A percentile compares a stretch with the other conserved stretches of the same genome.
Evolutionary conservation across 805 yeast genomes (phyloP).

Genomic region (Isabelozyma pseudorhagii): DNA sequence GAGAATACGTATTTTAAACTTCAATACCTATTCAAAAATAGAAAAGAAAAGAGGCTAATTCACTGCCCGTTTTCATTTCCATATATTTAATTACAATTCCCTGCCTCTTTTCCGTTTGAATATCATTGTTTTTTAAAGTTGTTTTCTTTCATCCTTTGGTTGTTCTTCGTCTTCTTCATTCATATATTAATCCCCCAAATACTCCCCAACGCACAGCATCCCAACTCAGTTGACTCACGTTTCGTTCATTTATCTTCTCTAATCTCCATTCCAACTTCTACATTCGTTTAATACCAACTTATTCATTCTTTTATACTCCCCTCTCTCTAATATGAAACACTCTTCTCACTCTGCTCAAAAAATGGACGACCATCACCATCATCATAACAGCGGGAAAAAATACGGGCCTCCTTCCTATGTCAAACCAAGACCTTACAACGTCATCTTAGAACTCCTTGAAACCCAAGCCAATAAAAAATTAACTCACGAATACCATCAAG

Average conservation of each 20-base stretch:
- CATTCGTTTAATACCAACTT: not conserved
- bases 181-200: not conserved
- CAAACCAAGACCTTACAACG: constrained; percentile 34
- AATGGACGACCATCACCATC: not conserved
- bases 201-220: not conserved
- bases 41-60: not conserved
- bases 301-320: not conserved
- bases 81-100: not conserved
- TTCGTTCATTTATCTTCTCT: not conserved
- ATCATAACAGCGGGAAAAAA: constrained; percentile 3
- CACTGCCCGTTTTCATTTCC: not conserved
- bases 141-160: not conserved
- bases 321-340: not conserved
- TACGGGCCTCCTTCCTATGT: constrained; percentile 28
- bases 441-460: constrained; percentile 46
- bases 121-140: not conserved
- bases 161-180: not conserved
- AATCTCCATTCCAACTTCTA: not conserved
- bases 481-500: constrained; percentile 39
- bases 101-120: not conserved
- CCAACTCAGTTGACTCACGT: not conserved
- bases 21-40: not conserved
- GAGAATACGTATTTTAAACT: not conserved
- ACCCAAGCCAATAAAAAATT: constrained; percentile 41
- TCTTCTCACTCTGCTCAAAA: not conserved